Base-by-base conservation (phyloP, 2,329 filamentous ascomycete species). In the Pezicula neosporulosa region DNA sequence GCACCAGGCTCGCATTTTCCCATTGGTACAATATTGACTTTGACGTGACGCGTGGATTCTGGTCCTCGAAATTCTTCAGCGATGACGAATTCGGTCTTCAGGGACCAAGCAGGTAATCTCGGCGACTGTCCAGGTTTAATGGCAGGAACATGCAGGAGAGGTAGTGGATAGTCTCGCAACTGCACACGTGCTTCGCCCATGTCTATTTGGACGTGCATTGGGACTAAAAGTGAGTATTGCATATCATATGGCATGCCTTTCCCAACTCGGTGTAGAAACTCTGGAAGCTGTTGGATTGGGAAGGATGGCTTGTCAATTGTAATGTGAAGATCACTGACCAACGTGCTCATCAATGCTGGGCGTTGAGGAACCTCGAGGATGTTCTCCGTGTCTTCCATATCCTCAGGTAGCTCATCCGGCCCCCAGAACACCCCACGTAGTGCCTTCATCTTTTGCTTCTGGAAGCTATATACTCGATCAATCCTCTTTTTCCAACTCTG, bases 241-340 rank as follows among this genome's bases (percentile, higher is more conserved):
- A 91, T 99, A 63, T 95, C 86, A 56, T 83, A 78, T 1, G 94
- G 94, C 83, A 99, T 95, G 1, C 94, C 94, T 72, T 99, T 99
- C n/a, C 94, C 94, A 52, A 97, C 86, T 44, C 83, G 82, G 65
- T 97, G 81, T 24, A 99, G 74, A 66, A 96, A 99, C 15, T 87
- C 81, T 0, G 93, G 89, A 49, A 93, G 83, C 12, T 96, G 85
- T 3, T 82, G 77, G 53, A 96, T 74, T 0, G 91, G 87, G 66
- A 99, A 99, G 0, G 89, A 93, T 1, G 94, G 94, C 67, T 96
- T 97, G 69, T 97, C 94, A 53, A 99, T 77, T 30, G 84, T 76
- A 50, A 99, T 78, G 56, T 93, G 87, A 30, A 99, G 75, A 66
- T 99, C 93, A 54, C 85, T 90, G 59, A 97, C 84, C 41, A 90